Evolutionary conservation across 106 monocot species (phyloP).

Genomic region (Allium cepa): DNA sequence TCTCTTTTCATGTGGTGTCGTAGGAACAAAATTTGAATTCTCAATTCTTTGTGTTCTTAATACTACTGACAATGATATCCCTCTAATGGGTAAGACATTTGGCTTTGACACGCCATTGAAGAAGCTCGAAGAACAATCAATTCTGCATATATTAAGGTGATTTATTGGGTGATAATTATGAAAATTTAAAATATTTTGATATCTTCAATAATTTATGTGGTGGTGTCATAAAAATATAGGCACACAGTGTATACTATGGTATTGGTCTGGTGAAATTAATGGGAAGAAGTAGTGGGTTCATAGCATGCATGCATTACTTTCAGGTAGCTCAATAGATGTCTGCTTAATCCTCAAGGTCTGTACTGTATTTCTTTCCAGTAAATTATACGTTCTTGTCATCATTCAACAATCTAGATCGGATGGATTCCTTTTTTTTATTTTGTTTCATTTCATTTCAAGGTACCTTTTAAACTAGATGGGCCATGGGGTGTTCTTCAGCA

Average conservation of each 20-base stretch:
- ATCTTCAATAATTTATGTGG: too few relatives aligned
- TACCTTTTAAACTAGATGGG: constrained; percentile 63
- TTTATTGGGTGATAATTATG: neutral
- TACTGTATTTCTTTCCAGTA: neutral
- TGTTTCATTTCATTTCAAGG: constrained; percentile 28
- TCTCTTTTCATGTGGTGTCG: constrained; percentile 34
- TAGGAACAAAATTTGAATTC: constrained; percentile 52
- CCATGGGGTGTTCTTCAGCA: constrained; percentile 60
- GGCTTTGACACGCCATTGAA: constrained; percentile 50
- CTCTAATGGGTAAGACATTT: constrained; percentile 75
- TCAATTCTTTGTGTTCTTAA: constrained; percentile 70
- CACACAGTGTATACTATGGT: constrained; percentile 81
- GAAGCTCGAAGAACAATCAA: constrained; percentile 87
- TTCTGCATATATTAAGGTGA: constrained; percentile 95
- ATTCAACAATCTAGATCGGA: too few relatives aligned
- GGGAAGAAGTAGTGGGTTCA: constrained; percentile 91
- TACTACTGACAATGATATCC: constrained; percentile 91
- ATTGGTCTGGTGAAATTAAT: constrained; percentile 89
- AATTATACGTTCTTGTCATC: neutral
- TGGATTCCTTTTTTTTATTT: too few relatives aligned
- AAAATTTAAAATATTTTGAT: too few relatives aligned
- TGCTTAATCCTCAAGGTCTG: constrained; percentile 90
- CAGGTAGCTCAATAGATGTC: constrained; percentile 84
- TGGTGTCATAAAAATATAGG: constrained; percentile 13
- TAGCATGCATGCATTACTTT: constrained; percentile 92